Evolutionary conservation across 2,329 filamentous ascomycete genomes (phyloP), one percentile per base, ranked within the genome.

Genomic region (Trichoderma afroharzianum): DNA sequence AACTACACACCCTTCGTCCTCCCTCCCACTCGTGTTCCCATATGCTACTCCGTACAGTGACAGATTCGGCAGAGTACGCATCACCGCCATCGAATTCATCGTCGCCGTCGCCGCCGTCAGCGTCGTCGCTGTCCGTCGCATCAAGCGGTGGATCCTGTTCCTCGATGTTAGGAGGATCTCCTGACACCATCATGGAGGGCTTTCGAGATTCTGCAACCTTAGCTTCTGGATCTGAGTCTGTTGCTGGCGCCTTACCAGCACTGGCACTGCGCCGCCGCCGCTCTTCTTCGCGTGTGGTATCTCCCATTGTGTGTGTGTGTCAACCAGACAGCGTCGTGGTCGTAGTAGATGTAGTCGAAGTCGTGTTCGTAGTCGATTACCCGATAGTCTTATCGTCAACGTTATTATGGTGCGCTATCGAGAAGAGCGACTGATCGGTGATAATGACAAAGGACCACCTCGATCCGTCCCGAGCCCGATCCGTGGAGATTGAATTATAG

Each of bases 11-110:
- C 63, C 71, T 57, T 63, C 71, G 68, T 15, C 71, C 71, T 36
- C 63, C 33, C 36, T 73, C 71, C 39, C 58, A 73, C 33, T 73
- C 71, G 43, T 73, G 71, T 32, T 73, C 68, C 47, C 43, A 68
- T 39, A 73, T 73, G 63, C 71, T 73, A 7, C 68, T 71, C 21
- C 63, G 36, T 15, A 73, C 58, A 9, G 63, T 73, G 5, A 47
- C 63, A 15, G 71, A 71, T 12, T 53, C 55, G 18, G 47, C 63
- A 28, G 69, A 71, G 26, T 24, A 14, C 21, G 50, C 36, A 47
- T 73, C 69, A n/a, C 24, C 26, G 18, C 36, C 68, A 28, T 73
- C 71, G 6, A 47, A 33, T 6, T 47, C 57, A 55, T 72, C 70
- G 21, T 69, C 69, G 9, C 68, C 69, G 21, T 71, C 63, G 7